A percentile compares a stretch with the other conserved stretches of the same genome.
Conservation (phyloP, 257 asterid species). For the Haberlea rhodopensis region DNA sequence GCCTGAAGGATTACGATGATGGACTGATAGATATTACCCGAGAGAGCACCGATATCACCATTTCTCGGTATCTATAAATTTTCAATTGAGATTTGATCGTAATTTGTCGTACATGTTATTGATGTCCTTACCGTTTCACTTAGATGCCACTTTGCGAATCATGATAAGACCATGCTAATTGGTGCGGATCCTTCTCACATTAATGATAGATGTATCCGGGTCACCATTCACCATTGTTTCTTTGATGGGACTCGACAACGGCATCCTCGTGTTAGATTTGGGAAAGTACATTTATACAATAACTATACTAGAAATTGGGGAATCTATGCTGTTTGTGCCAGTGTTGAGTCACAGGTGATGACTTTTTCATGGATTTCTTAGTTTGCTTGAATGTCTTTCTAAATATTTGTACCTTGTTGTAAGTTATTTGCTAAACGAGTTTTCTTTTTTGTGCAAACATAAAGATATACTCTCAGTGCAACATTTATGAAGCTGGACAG, state of each 20-base stretch:
- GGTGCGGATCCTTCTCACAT: slow-evolving; percentile 86
- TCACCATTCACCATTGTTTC: slow-evolving; percentile 95
- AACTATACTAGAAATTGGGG: slow-evolving; percentile 92
- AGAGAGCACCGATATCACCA: slow-evolving; percentile 83
- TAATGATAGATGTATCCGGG: slow-evolving; percentile 78
- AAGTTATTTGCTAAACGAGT: slow-evolving; percentile 11
- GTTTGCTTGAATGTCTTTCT: background rate
- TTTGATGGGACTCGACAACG: slow-evolving; percentile 86
- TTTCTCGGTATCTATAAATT: slow-evolving; percentile 61
- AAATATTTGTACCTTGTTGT: slow-evolving; percentile 5
- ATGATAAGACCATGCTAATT: slow-evolving; percentile 90
- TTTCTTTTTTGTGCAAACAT: slow-evolving; percentile 1
- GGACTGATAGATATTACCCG: slow-evolving; percentile 86
- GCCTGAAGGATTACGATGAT: slow-evolving; percentile 83
- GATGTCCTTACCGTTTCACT: slow-evolving; percentile 18
- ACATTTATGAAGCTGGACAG: slow-evolving; percentile 74
- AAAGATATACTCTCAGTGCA: slow-evolving; percentile 84
- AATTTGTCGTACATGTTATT: slow-evolving; percentile 10
- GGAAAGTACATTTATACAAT: slow-evolving; percentile 82
- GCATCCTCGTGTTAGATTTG: slow-evolving; percentile 92
- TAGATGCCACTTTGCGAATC: slow-evolving; percentile 75
- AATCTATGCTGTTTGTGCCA: slow-evolving; percentile 87
- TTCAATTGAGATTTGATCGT: background rate
- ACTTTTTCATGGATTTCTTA: background rate
- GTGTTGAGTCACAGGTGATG: slow-evolving; percentile 90